A percentile compares a stretch with the other conserved stretches of the same genome.
These are phyloP conservation scores for Suillus paluster DNA, from an alignment of 768 basidiomycete species.

Conservation along the genomic window DNA sequence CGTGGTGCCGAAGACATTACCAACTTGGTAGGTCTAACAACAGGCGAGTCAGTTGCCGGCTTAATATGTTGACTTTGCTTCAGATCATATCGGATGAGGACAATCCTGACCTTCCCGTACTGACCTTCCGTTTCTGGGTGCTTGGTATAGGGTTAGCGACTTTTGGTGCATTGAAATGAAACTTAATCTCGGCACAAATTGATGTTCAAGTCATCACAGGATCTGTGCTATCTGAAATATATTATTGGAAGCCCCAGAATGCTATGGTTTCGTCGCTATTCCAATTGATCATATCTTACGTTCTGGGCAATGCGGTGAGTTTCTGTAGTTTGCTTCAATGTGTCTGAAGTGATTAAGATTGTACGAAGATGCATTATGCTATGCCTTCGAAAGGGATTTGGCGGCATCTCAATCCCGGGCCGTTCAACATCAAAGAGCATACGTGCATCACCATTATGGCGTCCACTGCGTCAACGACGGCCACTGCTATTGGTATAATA, in stretches of 20 bases:
- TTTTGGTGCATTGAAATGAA: slow-evolving; percentile 34
- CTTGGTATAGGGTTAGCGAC: slow-evolving; percentile 53
- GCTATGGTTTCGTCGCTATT: slow-evolving; percentile 59
- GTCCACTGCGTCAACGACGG: slow-evolving; percentile 60
- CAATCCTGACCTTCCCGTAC: slow-evolving; percentile 50
- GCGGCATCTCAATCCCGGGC: slow-evolving; percentile 65
- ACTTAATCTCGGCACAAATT: slow-evolving; percentile 32
- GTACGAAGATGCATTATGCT: slow-evolving; percentile 18
- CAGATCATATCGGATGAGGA: slow-evolving; percentile 54
- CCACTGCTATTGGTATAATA: slow-evolving; percentile 61
- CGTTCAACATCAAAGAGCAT: slow-evolving; percentile 68
- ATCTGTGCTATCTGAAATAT: slow-evolving; percentile 38
- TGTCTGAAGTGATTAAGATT: not conserved
- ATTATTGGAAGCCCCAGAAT: slow-evolving; percentile 49
- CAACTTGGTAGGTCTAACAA: slow-evolving; percentile 6
- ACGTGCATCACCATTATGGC: slow-evolving; percentile 66
- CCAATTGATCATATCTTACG: slow-evolving; percentile 59
- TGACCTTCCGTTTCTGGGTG: slow-evolving; percentile 54
- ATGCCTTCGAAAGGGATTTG: slow-evolving; percentile 33
- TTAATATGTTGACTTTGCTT: not conserved
- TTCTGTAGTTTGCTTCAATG: slow-evolving; percentile 30
- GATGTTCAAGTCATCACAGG: slow-evolving; percentile 25
- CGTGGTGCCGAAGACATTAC: slow-evolving; percentile 15
- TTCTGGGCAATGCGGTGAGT: slow-evolving; percentile 54
- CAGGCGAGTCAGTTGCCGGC: not conserved